Evolutionary conservation across 352 stramenopile species (phyloP), one percentile per base, ranked within the genome.

Genomic region (Globisporangium perplexum): DNA sequence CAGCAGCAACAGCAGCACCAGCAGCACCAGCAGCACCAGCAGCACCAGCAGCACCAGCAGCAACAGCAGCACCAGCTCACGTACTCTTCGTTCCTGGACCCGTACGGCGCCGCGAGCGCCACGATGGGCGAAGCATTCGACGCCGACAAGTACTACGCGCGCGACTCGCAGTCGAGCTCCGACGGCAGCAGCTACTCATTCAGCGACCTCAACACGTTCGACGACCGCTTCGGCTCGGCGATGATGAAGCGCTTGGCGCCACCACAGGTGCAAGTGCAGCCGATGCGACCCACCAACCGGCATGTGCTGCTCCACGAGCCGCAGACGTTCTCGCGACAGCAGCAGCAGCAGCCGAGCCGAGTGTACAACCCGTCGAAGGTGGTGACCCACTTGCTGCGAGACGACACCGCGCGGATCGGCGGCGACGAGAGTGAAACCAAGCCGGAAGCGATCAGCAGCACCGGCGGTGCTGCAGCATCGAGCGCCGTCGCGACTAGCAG

Each of bases 161-260:
- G 57, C 48, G 50, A 52, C 46, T 85, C 61, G 42, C 61, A 72
- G 10, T 65, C 62, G 42, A 79, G 64, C 45, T 85, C 69, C 28
- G 82, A 66, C 43, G 69, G 65, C 47, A 88, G 74, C 38, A 71
- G 65, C 45, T 77, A 76, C 51, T 85, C 77, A 23, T 67, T 84
- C 51, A 88, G 72, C 48, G 72, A 84, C 36, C 62, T 75, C n/a
- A 76, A 86, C 53, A 66, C 64, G n/a, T 76, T 78, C 26, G 72
- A 82, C 12, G 74, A 66, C 41, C 44, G 76, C 53, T 52, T 71
- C 30, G 33, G 47, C 42, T 62, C 48, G 18, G 49, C 17, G 10
- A 38, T 44, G 47, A 70, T 74, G 46, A 69, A 79, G 42, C 50
- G 57, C 2, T 49, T 63, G 28, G 31, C 45, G 20, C 33, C 64